Conservation (phyloP, 2,329 filamentous ascomycete species). For the Pestalotiopsis sp. region DNA sequence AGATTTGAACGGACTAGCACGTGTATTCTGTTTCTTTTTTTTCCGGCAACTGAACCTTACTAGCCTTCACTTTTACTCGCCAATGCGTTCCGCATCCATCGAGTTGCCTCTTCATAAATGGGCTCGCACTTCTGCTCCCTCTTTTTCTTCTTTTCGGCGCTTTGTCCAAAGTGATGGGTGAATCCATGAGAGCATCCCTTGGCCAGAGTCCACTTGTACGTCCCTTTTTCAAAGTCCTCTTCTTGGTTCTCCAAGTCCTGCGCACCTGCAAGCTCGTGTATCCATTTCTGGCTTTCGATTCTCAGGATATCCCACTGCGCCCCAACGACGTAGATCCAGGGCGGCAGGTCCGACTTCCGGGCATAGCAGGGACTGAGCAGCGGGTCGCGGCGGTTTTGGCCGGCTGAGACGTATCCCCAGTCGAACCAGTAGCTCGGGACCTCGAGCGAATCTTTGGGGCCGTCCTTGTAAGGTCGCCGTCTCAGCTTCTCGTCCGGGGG, state of each 20-base stretch:
- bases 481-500: conserved; percentile 30
- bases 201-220: conserved; percentile 16
- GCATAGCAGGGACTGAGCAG: conserved; percentile 42
- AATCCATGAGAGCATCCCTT: conserved; percentile 14
- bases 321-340: conserved; percentile 44
- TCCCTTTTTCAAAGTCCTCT: conserved; percentile 11
- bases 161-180: conserved; percentile 15
- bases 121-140: conserved; percentile 12
- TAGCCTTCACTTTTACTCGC: background rate
- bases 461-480: conserved; percentile 38
- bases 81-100: conserved; percentile 11
- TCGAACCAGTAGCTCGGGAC: conserved; percentile 35
- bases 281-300: conserved; percentile 25
- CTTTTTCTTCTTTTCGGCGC: conserved; percentile 10
- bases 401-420: conserved; percentile 43
- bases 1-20: no score
- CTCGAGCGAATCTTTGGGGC: conserved; percentile 31
- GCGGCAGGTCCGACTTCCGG: conserved; percentile 37
- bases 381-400: conserved; percentile 37
- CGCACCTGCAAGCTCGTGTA: conserved; percentile 13
- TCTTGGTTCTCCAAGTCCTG: background rate
- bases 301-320: conserved; percentile 44
- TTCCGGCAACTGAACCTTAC: no score
- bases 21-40: no score
- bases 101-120: conserved; percentile 11